Evolutionary conservation across 1,139 yeast genomes (phyloP).

Genomic region (Kurtzmaniella quercitrusa): DNA sequence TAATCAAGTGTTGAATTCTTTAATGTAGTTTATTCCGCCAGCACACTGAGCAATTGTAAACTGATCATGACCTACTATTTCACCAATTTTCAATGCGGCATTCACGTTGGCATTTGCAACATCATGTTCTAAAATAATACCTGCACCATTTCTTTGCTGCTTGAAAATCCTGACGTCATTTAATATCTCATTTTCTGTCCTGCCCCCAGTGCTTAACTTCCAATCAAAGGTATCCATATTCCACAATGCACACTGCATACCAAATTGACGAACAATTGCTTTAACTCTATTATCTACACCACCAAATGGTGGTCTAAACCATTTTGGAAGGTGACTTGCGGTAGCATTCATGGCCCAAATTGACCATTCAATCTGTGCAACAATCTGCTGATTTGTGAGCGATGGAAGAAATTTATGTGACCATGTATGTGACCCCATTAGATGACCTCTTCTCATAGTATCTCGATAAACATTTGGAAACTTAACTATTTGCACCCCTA

Average conservation of each 20-base stretch:
- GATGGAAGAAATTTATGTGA: constrained; percentile 82
- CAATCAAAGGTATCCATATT: constrained; percentile 90
- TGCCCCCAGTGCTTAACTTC: constrained; percentile 51
- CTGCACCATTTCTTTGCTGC: constrained; percentile 34
- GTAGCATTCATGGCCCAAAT: constrained; percentile 99
- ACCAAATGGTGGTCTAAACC: constrained; percentile 96
- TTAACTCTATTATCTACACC: constrained; percentile 87
- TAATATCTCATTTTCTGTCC: constrained; percentile 49
- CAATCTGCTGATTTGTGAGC: constrained; percentile 70
- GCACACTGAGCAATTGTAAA: constrained; percentile 83
- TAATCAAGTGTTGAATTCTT: constrained; percentile 16
- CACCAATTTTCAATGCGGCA: constrained; percentile 56
- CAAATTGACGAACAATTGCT: constrained; percentile 75
- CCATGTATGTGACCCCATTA: constrained; percentile 91
- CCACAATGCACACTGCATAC: constrained; percentile 88
- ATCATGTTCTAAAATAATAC: constrained; percentile 84
- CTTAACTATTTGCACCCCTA: constrained; percentile 76
- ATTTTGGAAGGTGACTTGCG: constrained; percentile 80
- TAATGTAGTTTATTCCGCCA: constrained; percentile 52
- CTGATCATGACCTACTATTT: constrained; percentile 53
- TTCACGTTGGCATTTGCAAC: constrained; percentile 63
- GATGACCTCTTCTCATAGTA: constrained; percentile 61
- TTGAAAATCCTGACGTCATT: constrained; percentile 56
- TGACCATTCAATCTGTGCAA: constrained; percentile 92
- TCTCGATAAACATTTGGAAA: constrained; percentile 69